Evolutionary conservation across 345 rosid species (phyloP).

Genomic region (Lagerstroemia speciosa): DNA sequence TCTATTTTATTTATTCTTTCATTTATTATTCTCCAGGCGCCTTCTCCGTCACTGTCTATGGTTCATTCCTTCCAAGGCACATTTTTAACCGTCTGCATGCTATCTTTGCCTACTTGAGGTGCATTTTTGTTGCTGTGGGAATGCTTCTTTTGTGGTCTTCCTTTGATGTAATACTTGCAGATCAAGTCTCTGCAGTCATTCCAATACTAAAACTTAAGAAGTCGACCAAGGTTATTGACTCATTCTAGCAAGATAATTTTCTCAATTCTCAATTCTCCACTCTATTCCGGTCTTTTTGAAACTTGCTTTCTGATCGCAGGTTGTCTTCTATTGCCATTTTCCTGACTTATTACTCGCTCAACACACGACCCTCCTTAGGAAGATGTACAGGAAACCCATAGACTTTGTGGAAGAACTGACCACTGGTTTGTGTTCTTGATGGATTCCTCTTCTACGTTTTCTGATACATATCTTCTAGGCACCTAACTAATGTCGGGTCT

Average conservation of each 20-base stretch:
- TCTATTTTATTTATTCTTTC: background rate
- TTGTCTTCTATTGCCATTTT: slow-evolving; percentile 92
- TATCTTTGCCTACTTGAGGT: slow-evolving; percentile 69
- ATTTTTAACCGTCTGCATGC: slow-evolving; percentile 82
- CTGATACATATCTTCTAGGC: background rate
- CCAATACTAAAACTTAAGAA: slow-evolving; percentile 66
- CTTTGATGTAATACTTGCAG: slow-evolving; percentile 66
- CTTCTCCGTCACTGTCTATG: slow-evolving; percentile 71
- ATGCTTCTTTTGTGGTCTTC: slow-evolving; percentile 64
- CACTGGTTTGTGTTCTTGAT: slow-evolving; percentile 39
- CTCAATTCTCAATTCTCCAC: background rate
- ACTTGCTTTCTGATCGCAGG: slow-evolving; percentile 27
- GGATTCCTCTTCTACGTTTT: background rate
- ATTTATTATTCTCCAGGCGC: slow-evolving; percentile 33
- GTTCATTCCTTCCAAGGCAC: slow-evolving; percentile 75
- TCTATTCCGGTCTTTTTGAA: slow-evolving; percentile 4
- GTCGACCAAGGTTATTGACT: slow-evolving; percentile 48
- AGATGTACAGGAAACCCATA: slow-evolving; percentile 73
- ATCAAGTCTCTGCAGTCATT: slow-evolving; percentile 79
- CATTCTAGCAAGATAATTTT: background rate
- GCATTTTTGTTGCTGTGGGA: slow-evolving; percentile 75
- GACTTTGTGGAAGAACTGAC: slow-evolving; percentile 74
- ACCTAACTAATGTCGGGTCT: background rate
- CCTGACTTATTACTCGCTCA: slow-evolving; percentile 82
- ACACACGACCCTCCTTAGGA: slow-evolving; percentile 66